These are phyloP conservation scores for Fusarium armeniacum DNA, from an alignment of 2,329 filamentous ascomycete species.

Conservation along the genomic window DNA sequence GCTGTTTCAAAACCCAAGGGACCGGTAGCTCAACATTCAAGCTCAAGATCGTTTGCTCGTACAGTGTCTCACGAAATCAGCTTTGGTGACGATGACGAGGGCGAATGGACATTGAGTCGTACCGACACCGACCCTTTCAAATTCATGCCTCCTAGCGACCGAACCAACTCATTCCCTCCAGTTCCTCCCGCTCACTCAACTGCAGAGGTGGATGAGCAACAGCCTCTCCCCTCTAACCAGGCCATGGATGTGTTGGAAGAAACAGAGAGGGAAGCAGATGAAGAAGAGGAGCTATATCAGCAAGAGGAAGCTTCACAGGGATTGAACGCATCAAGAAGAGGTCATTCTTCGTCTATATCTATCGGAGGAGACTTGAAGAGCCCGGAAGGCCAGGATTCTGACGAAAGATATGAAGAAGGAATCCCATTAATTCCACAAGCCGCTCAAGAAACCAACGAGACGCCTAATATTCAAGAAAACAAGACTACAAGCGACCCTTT, in stretches of 20 bases:
- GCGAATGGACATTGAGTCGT: constrained; percentile 68
- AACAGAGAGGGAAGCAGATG: constrained; percentile 63
- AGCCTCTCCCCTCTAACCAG: constrained; percentile 64
- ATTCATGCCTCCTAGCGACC: constrained; percentile 69
- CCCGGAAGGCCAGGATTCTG: constrained; percentile 60
- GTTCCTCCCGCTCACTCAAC: constrained; percentile 61
- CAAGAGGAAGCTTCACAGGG: constrained; percentile 33
- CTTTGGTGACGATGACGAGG: constrained; percentile 72
- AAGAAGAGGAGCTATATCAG: constrained; percentile 57
- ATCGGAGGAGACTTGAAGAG: constrained; percentile 61
- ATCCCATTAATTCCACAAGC: constrained; percentile 70
- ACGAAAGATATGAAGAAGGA: constrained; percentile 78
- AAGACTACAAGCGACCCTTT: constrained; percentile 54
- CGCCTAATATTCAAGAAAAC: constrained; percentile 41
- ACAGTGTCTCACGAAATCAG: constrained; percentile 74
- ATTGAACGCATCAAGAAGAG: constrained; percentile 34
- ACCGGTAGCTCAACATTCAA: constrained; percentile 67
- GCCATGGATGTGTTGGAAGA: constrained; percentile 68
- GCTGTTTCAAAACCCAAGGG: constrained; percentile 40
- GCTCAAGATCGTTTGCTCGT: constrained; percentile 73
- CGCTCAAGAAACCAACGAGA: constrained; percentile 14
- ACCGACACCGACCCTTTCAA: constrained; percentile 70
- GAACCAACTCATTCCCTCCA: constrained; percentile 74
- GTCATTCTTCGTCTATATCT: constrained; percentile 53
- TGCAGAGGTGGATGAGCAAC: constrained; percentile 51